Conservation (phyloP, 805 yeast species). For the Ogataea siamensis region DNA sequence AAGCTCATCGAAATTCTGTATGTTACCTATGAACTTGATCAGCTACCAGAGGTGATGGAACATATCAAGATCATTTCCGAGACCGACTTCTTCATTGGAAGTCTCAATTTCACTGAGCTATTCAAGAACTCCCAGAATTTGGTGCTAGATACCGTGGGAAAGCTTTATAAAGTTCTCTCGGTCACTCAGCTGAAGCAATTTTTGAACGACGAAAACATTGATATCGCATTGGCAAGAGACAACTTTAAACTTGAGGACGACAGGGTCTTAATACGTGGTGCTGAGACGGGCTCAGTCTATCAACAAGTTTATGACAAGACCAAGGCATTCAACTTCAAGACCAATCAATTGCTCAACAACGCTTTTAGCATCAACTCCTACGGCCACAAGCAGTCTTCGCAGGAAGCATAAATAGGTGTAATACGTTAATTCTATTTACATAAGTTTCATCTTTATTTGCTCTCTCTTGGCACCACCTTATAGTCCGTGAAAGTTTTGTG, state of each 20-base stretch:
- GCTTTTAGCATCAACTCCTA: constrained; percentile 32
- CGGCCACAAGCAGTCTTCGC: constrained; percentile 14
- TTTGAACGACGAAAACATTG: constrained; percentile 28
- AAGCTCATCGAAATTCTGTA: constrained; percentile 53
- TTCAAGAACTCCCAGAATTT: constrained; percentile 25
- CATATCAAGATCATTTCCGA: constrained; percentile 48
- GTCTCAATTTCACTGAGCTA: constrained; percentile 33
- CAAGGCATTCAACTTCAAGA: constrained; percentile 60
- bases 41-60: constrained; percentile 46
- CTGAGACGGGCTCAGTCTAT: constrained; percentile 53
- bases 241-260: constrained; percentile 47
- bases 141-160: constrained; percentile 26
- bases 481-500: constrained; percentile 30
- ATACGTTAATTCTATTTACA: constrained; percentile 15
- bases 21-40: constrained; percentile 57
- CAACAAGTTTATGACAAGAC: constrained; percentile 69
- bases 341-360: constrained; percentile 53
- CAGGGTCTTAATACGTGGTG: constrained; percentile 48
- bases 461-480: constrained; percentile 34
- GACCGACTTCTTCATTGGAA: constrained; percentile 57
- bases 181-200: constrained; percentile 20
- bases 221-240: constrained; percentile 14
- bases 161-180: constrained; percentile 26
- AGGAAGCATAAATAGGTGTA: constrained; percentile 10
- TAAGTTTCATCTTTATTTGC: constrained; percentile 1